Evolutionary conservation across 352 stramenopile species (phyloP).

Genomic region (Globisporangium apiculatum): DNA sequence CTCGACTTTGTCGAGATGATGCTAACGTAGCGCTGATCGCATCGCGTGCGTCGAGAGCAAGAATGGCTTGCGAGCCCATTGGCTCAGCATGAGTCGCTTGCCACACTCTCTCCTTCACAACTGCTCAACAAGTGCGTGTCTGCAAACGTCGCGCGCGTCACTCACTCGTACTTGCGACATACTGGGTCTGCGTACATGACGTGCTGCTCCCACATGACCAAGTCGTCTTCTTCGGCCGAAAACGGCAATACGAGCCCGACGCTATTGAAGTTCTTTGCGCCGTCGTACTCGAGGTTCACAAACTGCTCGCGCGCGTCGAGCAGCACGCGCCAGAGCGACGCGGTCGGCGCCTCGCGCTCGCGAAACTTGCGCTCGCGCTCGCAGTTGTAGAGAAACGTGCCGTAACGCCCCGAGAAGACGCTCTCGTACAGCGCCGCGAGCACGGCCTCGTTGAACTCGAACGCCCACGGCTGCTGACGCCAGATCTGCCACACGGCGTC

Average conservation of each 20-base stretch:
- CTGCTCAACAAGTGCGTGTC: too few relatives aligned
- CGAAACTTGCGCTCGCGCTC: slow-evolving; percentile 76
- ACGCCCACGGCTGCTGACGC: slow-evolving; percentile 93
- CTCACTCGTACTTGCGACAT: slow-evolving; percentile 77
- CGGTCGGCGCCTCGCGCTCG: slow-evolving; percentile 50
- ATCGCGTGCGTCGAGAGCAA: too few relatives aligned
- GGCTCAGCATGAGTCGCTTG: too few relatives aligned
- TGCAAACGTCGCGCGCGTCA: too few relatives aligned
- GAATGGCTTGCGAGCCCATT: too few relatives aligned
- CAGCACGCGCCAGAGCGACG: slow-evolving; percentile 66
- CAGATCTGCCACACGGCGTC: slow-evolving; percentile 98
- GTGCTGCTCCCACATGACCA: slow-evolving; percentile 81
- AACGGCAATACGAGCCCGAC: slow-evolving; percentile 74
- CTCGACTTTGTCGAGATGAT: slow-evolving; percentile 65
- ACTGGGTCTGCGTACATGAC: slow-evolving; percentile 78
- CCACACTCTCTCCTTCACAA: too few relatives aligned
- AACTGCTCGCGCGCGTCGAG: slow-evolving; percentile 59
- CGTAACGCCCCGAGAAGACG: slow-evolving; percentile 96
- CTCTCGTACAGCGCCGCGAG: slow-evolving; percentile 93
- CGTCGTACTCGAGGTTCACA: slow-evolving; percentile 79
- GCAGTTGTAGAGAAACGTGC: slow-evolving; percentile 97
- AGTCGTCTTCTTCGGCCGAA: slow-evolving; percentile 74
- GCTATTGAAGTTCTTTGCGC: slow-evolving; percentile 82
- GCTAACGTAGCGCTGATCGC: slow-evolving; percentile 24
- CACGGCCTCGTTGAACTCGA: slow-evolving; percentile 96